A percentile compares a stretch with the other conserved stretches of the same genome.
These are phyloP conservation scores for Coniella lustricola DNA, from an alignment of 2,329 filamentous ascomycete genomes.

Conservation along the genomic window DNA sequence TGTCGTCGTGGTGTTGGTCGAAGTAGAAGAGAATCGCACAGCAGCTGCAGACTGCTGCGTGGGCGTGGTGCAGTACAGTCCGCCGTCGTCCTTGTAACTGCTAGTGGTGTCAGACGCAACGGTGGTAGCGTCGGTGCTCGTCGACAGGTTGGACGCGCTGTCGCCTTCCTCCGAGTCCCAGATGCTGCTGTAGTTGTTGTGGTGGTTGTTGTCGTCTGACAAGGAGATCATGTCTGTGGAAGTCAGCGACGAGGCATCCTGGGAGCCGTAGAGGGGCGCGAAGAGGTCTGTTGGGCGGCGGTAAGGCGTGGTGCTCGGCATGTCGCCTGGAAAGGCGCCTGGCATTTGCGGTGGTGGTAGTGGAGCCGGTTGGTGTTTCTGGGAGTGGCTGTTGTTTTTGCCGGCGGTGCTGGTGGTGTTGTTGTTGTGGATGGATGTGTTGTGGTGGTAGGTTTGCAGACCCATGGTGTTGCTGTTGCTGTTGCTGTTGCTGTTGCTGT, in stretches of 20 bases:
- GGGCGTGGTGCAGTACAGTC: not conserved
- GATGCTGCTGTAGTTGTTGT: too few relatives aligned
- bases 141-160: conserved; percentile 14
- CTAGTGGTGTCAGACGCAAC: conserved; percentile 16
- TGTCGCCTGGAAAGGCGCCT: conserved; percentile 12
- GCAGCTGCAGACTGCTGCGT: not conserved
- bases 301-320: conserved; percentile 1
- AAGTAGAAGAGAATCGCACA: not conserved
- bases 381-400: too few relatives aligned
- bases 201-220: conserved; percentile 2
- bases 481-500: too few relatives aligned
- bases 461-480: not conserved
- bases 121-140: conserved; percentile 15
- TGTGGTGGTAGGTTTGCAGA: not conserved
- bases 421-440: not conserved
- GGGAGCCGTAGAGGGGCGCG: conserved; percentile 9
- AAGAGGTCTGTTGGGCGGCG: conserved; percentile 13
- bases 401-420: too few relatives aligned
- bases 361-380: not conserved
- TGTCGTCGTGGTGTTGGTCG: conserved; percentile 6
- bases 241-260: too few relatives aligned
- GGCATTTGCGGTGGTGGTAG: conserved; percentile 8
- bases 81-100: conserved; percentile 10
- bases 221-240: conserved; percentile 11
- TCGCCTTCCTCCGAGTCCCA: conserved; percentile 15